A percentile compares a stretch with the other conserved stretches of the same genome.
phyloP scores from a whole-genome alignment of 169 alveolate species.

The Plasmodium relictum region DNA sequence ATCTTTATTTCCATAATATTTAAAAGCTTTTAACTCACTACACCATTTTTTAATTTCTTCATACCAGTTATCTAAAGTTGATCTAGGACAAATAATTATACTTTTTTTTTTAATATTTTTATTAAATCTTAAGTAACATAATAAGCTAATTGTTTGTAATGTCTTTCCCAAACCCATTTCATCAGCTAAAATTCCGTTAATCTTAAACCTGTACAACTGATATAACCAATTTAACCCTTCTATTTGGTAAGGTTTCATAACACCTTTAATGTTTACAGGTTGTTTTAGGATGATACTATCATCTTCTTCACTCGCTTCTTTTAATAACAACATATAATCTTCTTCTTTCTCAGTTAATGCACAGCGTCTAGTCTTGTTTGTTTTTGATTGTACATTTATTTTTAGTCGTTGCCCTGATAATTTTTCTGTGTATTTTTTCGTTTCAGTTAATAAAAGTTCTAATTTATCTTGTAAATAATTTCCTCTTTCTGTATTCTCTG shows the following conservation, averaged over 20 bases:
- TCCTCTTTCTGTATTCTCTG: slow-evolving; percentile 57
- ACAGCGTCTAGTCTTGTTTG: slow-evolving; percentile 32
- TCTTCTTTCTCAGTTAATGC: slow-evolving; percentile 67
- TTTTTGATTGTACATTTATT: slow-evolving; percentile 24
- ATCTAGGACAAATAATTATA: slow-evolving; percentile 96
- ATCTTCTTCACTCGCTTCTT: slow-evolving; percentile 67
- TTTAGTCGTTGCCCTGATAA: slow-evolving; percentile 54
- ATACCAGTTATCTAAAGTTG: slow-evolving; percentile 98
- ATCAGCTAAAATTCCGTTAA: slow-evolving; percentile 98
- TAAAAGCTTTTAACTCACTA: slow-evolving; percentile 94
- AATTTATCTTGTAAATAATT: slow-evolving; percentile 53
- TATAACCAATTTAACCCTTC: slow-evolving; percentile 98
- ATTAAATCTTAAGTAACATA: slow-evolving; percentile 93
- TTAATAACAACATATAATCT: slow-evolving; percentile 41
- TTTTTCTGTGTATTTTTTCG: slow-evolving; percentile 61
- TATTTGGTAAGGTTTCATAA: slow-evolving; percentile 95
- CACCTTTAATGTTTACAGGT: slow-evolving; percentile 88
- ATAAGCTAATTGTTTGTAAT: slow-evolving; percentile 95
- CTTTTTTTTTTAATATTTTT: slow-evolving; percentile 96
- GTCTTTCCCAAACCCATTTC: slow-evolving; percentile 99
- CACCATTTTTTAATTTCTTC: slow-evolving; percentile 96
- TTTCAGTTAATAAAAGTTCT: slow-evolving; percentile 35
- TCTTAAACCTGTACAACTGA: slow-evolving; percentile 94
- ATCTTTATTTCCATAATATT: slow-evolving; percentile 96
- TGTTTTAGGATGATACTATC: slow-evolving; percentile 62